Conservation (phyloP, 176 grass and related monocot species). For the Oryza nivara region DNA sequence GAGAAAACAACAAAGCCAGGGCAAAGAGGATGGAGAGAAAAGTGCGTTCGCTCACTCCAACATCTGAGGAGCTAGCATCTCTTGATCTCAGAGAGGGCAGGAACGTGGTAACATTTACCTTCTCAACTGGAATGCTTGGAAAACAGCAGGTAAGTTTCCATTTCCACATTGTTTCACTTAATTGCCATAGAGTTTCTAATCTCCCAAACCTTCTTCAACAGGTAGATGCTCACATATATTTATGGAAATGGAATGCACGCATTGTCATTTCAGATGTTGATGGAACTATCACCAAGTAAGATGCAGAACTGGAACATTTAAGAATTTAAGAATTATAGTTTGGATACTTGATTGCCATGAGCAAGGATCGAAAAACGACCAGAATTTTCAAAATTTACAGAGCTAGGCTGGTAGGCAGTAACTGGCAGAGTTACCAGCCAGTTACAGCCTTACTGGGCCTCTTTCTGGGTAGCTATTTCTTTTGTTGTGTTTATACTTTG, state of each 20-base stretch:
- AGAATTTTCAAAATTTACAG: not conserved
- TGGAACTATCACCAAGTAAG: slow-evolving; percentile 97
- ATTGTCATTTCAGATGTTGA: slow-evolving; percentile 98
- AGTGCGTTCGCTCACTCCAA: slow-evolving; percentile 67
- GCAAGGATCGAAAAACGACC: too few species aligned
- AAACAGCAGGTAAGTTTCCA: slow-evolving; percentile 67
- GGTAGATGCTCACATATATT: slow-evolving; percentile 91
- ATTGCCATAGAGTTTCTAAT: slow-evolving; percentile 32
- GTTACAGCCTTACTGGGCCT: not conserved
- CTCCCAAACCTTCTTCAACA: slow-evolving; percentile 44
- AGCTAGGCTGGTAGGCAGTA: not conserved
- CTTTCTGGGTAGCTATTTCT: not conserved
- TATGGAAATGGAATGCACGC: slow-evolving; percentile 90
- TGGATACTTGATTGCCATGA: not conserved
- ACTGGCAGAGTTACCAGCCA: not conserved
- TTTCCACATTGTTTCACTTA: slow-evolving; percentile 26
- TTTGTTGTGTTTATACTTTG: not conserved
- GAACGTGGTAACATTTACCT: slow-evolving; percentile 83
- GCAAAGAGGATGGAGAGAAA: slow-evolving; percentile 56
- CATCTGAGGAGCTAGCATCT: slow-evolving; percentile 78
- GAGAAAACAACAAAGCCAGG: slow-evolving; percentile 49
- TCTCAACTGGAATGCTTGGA: slow-evolving; percentile 92
- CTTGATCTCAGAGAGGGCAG: slow-evolving; percentile 88
- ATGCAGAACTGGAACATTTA: not conserved
- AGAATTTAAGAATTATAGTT: slow-evolving; percentile 20